Base-by-base conservation (phyloP, 2,329 filamentous ascomycete species). In the Ophiobolus disseminans region DNA sequence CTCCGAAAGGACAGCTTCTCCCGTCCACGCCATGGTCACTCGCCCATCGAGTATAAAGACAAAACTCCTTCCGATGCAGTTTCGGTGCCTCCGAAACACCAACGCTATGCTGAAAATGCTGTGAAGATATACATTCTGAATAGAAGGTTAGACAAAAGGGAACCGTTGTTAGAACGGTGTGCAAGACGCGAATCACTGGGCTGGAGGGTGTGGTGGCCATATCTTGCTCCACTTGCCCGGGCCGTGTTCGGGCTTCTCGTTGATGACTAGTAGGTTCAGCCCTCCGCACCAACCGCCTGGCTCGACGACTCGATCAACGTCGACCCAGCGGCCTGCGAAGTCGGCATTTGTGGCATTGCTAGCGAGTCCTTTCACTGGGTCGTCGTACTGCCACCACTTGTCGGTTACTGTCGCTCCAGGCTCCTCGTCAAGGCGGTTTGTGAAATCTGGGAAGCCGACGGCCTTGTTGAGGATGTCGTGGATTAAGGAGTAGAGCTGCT, bases 401-500 rank as follows among this genome's bases (percentile, higher is more conserved):
- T 85, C 81, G 6, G 63, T 69, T 17, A 85, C 80, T 1, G 66
- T 50, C 42, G 86, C 74, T 13, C 86, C 87, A 35, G 83, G 79
- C 42, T 77, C 71, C 52, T 89, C 85, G 1, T 73, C 71, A 3
- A 86, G 79, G 16, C 88, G 80, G 8, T 82, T 80, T 59, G 90
- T 89, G 48, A 75, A 76, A 23, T 77, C 77, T 1, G 86, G 87
- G 43, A 88, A 73, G 4, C 79, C 76, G 5, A 80, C 78, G 4
- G 85, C 60, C 50, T 76, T 75, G 42, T 82, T 87, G 11, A 85
- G 68, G 14, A 89, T 65, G 21, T 76, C 74, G 60, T 90, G 86
- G 3, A 83, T 77, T 3, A 82, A 69, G 0, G 78, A 76, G 53
- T 88, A 86, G 0, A 91, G 75, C 4, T 83, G 76, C 69, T 91